phyloP scores from a whole-genome alignment of 495 filamentous ascomycete species.

The Delitschia confertaspora region DNA sequence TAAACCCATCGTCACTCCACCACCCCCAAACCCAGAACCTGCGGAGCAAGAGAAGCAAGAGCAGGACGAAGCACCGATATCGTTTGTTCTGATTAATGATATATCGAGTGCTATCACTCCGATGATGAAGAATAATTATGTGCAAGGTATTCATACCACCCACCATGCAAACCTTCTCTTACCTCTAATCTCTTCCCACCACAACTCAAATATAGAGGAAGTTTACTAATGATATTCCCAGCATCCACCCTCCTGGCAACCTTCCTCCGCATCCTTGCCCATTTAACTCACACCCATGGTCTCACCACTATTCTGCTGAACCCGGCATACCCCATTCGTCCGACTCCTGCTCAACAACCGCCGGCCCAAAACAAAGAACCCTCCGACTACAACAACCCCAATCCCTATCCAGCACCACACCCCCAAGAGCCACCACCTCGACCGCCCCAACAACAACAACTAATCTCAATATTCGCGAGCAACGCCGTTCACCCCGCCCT shows the following conservation, averaged over 20 bases:
- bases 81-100: slow-evolving; percentile 34
- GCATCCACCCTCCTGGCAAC: slow-evolving; percentile 29
- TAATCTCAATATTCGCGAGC: slow-evolving; percentile 31
- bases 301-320: slow-evolving; percentile 35
- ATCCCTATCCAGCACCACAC: neutral
- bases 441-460: slow-evolving; percentile 5
- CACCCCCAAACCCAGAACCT: slow-evolving; percentile 1
- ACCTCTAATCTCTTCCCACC: neutral
- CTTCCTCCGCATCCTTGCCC: slow-evolving; percentile 31
- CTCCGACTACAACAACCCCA: neutral
- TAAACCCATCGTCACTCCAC: too few species aligned
- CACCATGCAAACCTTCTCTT: neutral
- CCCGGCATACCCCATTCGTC: slow-evolving; percentile 2
- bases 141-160: slow-evolving; percentile 16
- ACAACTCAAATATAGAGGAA: neutral
- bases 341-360: too few species aligned
- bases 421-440: neutral
- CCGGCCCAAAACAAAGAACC: too few species aligned
- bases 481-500: slow-evolving; percentile 26
- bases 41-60: neutral
- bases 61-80: neutral
- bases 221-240: slow-evolving; percentile 7
- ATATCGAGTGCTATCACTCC: slow-evolving; percentile 40
- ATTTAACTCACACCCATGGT: slow-evolving; percentile 27
- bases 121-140: slow-evolving; percentile 29